Base-by-base conservation (phyloP, 176 grass and related monocot genomes). In the Zoysia pacifica region DNA sequence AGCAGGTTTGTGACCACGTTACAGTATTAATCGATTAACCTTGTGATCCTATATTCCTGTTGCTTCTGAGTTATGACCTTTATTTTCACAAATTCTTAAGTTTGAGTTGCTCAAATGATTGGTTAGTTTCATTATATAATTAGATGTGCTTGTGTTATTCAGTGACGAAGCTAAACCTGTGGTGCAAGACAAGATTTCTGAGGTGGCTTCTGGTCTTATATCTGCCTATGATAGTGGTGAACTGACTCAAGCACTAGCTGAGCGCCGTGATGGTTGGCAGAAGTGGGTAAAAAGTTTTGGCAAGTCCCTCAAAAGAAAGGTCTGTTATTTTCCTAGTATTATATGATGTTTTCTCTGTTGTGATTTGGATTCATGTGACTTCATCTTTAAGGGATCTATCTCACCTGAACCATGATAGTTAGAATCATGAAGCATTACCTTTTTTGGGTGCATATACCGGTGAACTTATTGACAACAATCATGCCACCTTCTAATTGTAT, bases 251-350 rank as follows among this genome's bases (percentile, higher is more conserved):
- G 88, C 95, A 84, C 70, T 93, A 75, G 82, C 83, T 75, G 92
- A 94, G 61, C 92, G 92, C 1, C 78, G 79, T 83, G 84, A 87
- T 73, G 92, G 92, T 79, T 94, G 95, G 88, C 81, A 94, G 58
- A 93, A 93, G 73, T 98, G 92, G 92, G 92, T 94, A 64, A 94
- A 91, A 87, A 54, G 70, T 86, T 98, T 94, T 83, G 90, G 90
- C 72, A 95, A 98, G 81, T 81, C 88, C 46, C 86, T 89, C 18
- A 93, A 93, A 69, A 87, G 88, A 63, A 93, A 98, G 92, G 92
- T 91, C 20, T 55, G 80, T 86, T 64, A 1, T 47, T 28, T 61
- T 67, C 40, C 40, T 55, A 20, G 50, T 15, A 74, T 68, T 15
- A 19, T 55, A 56, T 15, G 15, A 10, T 11, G 1, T 55, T 42